phyloP scores from a whole-genome alignment of 495 filamentous ascomycete species.

The Trichodelitschia bisporula region DNA sequence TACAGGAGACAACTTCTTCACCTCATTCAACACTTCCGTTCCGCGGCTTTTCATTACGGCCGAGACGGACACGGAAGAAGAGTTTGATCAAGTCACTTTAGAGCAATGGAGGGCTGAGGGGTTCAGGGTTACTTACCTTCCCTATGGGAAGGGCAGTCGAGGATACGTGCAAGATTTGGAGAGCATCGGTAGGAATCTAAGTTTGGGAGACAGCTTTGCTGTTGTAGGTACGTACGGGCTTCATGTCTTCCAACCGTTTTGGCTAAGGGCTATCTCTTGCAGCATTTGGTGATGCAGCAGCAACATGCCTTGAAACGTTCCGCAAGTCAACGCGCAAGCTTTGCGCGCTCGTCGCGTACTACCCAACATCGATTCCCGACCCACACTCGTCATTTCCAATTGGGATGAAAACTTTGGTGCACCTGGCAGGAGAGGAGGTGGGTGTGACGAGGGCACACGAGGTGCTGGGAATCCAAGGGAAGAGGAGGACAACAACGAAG shows the following conservation, averaged over 20 bases:
- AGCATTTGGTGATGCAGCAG: conserved; percentile 18
- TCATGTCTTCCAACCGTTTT: not conserved
- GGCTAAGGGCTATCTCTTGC: not conserved
- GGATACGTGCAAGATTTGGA: conserved; percentile 26
- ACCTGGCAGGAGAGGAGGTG: conserved; percentile 17
- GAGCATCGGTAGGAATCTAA: conserved; percentile 10
- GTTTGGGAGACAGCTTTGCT: conserved; percentile 16
- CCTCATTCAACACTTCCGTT: no score
- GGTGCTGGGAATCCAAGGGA: conserved; percentile 39
- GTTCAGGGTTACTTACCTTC: conserved; percentile 36
- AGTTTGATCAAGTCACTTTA: conserved; percentile 32
- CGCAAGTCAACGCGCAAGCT: conserved; percentile 18
- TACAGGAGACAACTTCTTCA: no score
- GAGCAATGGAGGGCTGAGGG: conserved; percentile 40
- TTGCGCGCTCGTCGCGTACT: conserved; percentile 23
- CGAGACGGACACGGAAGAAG: conserved; percentile 27
- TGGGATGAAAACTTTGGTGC: conserved; percentile 20
- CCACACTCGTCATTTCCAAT: conserved; percentile 18
- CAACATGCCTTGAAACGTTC: conserved; percentile 13
- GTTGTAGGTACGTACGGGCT: no score
- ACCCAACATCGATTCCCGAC: conserved; percentile 21
- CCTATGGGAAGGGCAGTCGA: conserved; percentile 26
- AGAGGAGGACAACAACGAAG: conserved; percentile 22
- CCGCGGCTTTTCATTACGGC: conserved; percentile 38
- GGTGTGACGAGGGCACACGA: conserved; percentile 18